Evolutionary conservation across 805 yeast species (phyloP), one percentile per base, ranked within the genome.

Genomic region (Kuraishia capsulata): DNA sequence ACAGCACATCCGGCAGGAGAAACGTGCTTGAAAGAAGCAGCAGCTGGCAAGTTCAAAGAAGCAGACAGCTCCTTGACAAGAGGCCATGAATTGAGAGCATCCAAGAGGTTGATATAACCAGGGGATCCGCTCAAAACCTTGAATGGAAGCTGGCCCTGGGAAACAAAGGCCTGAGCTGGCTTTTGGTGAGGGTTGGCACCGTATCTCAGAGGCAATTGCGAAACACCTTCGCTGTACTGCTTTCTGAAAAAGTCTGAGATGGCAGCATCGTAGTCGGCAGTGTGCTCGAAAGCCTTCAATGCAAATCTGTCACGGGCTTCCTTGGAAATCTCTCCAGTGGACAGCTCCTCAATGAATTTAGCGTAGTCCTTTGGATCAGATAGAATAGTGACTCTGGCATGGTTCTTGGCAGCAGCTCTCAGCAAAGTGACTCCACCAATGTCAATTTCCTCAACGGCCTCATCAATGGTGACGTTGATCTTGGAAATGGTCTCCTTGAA

Each of bases 121-220:
- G 98, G 98, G 41, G 96, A 81, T 43, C 98, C 98, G 50, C 79
- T 69, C 52, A 92, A 71, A 20, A 90, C 97, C 67, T 83, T 83
- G 73, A 92, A 90, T 37, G 98, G 98, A 49, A 92, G 74, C 48
- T 81, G 83, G 53, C 94, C 96, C 49, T 79, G 76, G 42, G 80
- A 61, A 41, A 92, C 95, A 57, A 65, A 92, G 39, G 97, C 96
- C 71, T 92, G 98, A 23, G 98, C 97, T 36, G 98, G 98, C 66
- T 87, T 92, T 72, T 92, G 98, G 65, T 92, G 97, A 43, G 98
- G 98, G 71, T 92, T 92, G 42, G 96, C 96, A 62, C 98, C 98
- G 64, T 92, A 92, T 71, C 98, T 81, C 54, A 92, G 75, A 21
- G 97, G 90, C 63, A 92, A 72, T 74, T 90, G 97, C 39, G 92